Evolutionary conservation across 2,329 filamentous ascomycete species (phyloP).

Genomic region (Pestalotiopsis sp.): DNA sequence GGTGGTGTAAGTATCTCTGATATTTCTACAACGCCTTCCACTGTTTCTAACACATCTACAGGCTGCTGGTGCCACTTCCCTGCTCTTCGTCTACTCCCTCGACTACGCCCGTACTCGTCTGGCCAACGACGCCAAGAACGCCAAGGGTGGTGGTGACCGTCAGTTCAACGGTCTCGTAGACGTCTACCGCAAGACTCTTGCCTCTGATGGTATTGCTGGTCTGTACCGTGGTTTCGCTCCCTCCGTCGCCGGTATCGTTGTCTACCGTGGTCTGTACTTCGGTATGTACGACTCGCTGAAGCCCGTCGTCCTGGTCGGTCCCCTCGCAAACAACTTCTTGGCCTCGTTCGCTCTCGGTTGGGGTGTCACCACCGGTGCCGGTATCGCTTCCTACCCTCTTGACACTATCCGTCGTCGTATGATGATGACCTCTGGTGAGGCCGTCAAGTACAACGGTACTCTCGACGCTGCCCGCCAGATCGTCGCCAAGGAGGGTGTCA

Average conservation of each 20-base stretch:
- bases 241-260: conserved; percentile 97
- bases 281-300: conserved; percentile 99
- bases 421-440: conserved; percentile 99
- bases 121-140: conserved; percentile 99
- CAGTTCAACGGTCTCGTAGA: conserved; percentile 99
- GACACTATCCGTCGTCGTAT: conserved; percentile 99
- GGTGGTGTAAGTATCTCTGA: conserved; percentile 80
- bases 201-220: conserved; percentile 97
- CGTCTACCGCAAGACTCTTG: conserved; percentile 99
- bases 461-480: conserved; percentile 96
- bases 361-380: conserved; percentile 99
- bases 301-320: conserved; percentile 91
- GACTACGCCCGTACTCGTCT: conserved; percentile 99
- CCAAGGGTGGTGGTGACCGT: conserved; percentile 94
- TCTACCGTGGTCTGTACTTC: conserved; percentile 99
- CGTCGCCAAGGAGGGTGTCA: conserved; percentile 94
- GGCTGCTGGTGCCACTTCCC: conserved; percentile 98
- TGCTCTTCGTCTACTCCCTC: conserved; percentile 99
- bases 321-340: conserved; percentile 97
- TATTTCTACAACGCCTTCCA: background rate
- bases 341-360: conserved; percentile 99
- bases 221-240: conserved; percentile 99
- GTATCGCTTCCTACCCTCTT: conserved; percentile 99
- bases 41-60: conserved; percentile 33
- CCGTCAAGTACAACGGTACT: conserved; percentile 99